Evolutionary conservation across 2,329 filamentous ascomycete genomes (phyloP).

Genomic region (Colletotrichum sp.): DNA sequence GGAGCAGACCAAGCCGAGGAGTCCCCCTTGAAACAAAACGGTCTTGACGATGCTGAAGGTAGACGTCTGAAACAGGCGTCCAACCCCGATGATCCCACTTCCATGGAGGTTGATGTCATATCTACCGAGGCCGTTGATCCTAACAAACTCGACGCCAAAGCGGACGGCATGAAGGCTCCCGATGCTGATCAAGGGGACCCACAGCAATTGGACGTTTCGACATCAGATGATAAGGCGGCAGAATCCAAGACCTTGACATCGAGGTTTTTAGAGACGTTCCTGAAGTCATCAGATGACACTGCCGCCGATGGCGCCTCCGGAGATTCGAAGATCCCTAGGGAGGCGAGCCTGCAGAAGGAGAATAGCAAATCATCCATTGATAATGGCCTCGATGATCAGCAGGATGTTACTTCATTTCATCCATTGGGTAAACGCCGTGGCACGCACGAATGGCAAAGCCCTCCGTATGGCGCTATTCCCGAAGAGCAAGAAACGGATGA

Average conservation of each 20-base stretch:
- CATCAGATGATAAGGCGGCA: background rate
- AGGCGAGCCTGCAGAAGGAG: background rate
- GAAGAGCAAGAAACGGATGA: conserved; percentile 4
- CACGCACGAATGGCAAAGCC: conserved; percentile 36
- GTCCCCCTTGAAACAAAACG: background rate
- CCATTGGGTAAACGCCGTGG: conserved; percentile 33
- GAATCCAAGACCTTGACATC: background rate
- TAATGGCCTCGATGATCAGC: background rate
- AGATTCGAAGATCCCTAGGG: background rate
- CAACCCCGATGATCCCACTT: background rate
- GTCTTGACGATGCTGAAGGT: background rate
- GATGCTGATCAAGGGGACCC: background rate
- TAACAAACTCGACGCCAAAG: background rate
- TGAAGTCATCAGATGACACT: background rate
- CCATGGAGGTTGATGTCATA: background rate
- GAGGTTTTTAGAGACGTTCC: background rate
- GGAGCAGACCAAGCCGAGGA: background rate
- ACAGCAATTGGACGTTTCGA: background rate
- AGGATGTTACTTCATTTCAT: conserved; percentile 38
- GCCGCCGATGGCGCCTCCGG: background rate
- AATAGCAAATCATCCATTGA: background rate
- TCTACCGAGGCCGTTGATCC: background rate
- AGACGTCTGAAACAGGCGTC: background rate
- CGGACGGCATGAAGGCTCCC: background rate
- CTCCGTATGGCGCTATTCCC: conserved; percentile 17